These are phyloP conservation scores for Bruguiera sexangula DNA, from an alignment of 345 rosid genomes.

Conservation along the genomic window DNA sequence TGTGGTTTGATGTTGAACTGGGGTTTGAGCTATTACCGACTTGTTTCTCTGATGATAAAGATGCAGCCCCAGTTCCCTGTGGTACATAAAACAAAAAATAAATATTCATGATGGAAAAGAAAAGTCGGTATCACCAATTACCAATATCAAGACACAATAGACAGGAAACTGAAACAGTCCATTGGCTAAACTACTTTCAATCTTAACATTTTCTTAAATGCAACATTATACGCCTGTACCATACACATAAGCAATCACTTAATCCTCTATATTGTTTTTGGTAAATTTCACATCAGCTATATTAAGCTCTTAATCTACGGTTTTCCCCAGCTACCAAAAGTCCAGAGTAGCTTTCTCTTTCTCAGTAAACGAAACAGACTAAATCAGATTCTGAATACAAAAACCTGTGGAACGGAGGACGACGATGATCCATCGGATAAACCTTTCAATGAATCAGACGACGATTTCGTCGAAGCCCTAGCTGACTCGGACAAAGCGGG, in stretches of 20 bases:
- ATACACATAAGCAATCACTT: no score
- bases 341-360: neutral
- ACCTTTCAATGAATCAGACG: conserved; percentile 42
- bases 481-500: conserved; percentile 64
- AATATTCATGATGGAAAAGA: no score
- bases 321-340: neutral
- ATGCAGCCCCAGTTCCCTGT: conserved; percentile 40
- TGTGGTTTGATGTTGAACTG: conserved; percentile 35
- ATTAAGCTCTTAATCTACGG: no score
- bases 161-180: no score
- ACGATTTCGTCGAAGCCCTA: conserved; percentile 41
- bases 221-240: no score
- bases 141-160: no score
- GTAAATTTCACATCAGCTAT: no score
- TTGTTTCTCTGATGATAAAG: conserved; percentile 36
- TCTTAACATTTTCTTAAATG: no score
- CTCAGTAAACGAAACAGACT: neutral
- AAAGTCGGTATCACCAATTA: no score
- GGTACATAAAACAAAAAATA: neutral
- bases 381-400: neutral
- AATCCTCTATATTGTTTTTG: no score
- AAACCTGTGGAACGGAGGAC: conserved; percentile 37
- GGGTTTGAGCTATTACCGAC: conserved; percentile 28
- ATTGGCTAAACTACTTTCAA: no score
- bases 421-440: conserved; percentile 45